Percentiles rank a stretch among this genome's conserved stretches.
phyloP scores from a whole-genome alignment of 2,329 filamentous ascomycete species.

The Neofusicoccum cordaticola region DNA sequence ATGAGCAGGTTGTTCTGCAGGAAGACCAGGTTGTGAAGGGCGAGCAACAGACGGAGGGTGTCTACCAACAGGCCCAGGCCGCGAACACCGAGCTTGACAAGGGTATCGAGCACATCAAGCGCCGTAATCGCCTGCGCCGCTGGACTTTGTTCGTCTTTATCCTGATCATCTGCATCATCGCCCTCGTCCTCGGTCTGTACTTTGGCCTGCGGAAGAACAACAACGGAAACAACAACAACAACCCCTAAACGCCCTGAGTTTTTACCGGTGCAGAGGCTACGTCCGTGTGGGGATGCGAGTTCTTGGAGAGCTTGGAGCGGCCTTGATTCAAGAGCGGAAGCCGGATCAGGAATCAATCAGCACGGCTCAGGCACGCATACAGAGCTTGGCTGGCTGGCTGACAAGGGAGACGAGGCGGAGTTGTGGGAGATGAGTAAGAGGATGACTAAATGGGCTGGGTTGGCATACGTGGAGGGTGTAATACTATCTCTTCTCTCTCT shows the following conservation, averaged over 20 bases:
- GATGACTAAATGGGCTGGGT: neutral
- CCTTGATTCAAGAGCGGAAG: neutral
- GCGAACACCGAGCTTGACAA: constrained; percentile 68
- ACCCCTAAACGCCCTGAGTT: neutral
- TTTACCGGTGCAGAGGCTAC: neutral
- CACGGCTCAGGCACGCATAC: neutral
- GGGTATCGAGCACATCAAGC: constrained; percentile 65
- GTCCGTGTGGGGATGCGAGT: neutral
- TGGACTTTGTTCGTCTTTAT: constrained; percentile 64
- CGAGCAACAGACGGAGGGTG: constrained; percentile 64
- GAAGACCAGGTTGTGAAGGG: constrained; percentile 61
- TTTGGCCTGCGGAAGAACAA: constrained; percentile 38
- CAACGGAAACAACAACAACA: constrained; percentile 14
- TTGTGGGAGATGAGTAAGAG: neutral
- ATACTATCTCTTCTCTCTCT: neutral
- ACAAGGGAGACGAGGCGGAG: neutral
- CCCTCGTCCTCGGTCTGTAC: constrained; percentile 48
- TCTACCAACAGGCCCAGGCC: constrained; percentile 64
- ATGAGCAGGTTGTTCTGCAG: constrained; percentile 70
- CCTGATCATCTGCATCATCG: constrained; percentile 49
- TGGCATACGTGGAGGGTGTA: neutral
- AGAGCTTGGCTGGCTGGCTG: neutral
- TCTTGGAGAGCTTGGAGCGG: neutral
- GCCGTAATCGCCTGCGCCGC: constrained; percentile 76
- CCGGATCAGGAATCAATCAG: neutral